phyloP scores from a whole-genome alignment of 2,329 filamentous ascomycete species.

The Aspergillus tubingensis region DNA sequence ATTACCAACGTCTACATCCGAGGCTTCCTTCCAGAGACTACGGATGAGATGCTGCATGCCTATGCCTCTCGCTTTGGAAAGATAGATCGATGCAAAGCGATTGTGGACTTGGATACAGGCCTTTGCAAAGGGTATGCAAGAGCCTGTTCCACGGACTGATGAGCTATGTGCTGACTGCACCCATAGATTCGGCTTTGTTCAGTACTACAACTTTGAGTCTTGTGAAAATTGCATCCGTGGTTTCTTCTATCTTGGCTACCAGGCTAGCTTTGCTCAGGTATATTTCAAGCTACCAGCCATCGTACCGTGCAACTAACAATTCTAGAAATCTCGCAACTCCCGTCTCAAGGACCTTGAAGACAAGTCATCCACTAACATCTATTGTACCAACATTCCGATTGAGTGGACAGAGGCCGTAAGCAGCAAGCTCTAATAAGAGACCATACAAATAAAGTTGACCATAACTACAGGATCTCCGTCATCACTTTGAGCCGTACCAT shows the following conservation, averaged over 20 bases:
- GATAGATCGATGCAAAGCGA: slow-evolving; percentile 96
- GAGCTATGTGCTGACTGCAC: slow-evolving; percentile 25
- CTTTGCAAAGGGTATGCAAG: slow-evolving; percentile 84
- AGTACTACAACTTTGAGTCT: slow-evolving; percentile 82
- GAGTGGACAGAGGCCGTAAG: slow-evolving; percentile 85
- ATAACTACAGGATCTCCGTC: slow-evolving; percentile 68
- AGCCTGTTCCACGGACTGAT: slow-evolving; percentile 4
- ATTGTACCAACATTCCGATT: slow-evolving; percentile 95
- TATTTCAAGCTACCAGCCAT: no score
- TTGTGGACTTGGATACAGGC: slow-evolving; percentile 90
- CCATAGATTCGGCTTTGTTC: slow-evolving; percentile 90
- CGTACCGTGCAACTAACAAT: slow-evolving; percentile 24
- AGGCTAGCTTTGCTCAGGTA: slow-evolving; percentile 94
- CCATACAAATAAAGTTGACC: slow-evolving; percentile 18
- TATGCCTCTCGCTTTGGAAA: slow-evolving; percentile 88
- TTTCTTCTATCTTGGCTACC: slow-evolving; percentile 91
- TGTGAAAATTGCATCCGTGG: slow-evolving; percentile 96
- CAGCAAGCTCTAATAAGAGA: background rate
- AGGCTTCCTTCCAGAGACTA: slow-evolving; percentile 90
- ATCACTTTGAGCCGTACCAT: slow-evolving; percentile 53
- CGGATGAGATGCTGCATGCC: slow-evolving; percentile 79
- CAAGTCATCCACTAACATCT: slow-evolving; percentile 86
- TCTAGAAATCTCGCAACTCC: slow-evolving; percentile 93
- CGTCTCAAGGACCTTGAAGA: slow-evolving; percentile 96
- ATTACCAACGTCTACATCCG: slow-evolving; percentile 99